Base-by-base conservation (phyloP, 2,329 filamentous ascomycete genomes). In the Nemania sp. region DNA sequence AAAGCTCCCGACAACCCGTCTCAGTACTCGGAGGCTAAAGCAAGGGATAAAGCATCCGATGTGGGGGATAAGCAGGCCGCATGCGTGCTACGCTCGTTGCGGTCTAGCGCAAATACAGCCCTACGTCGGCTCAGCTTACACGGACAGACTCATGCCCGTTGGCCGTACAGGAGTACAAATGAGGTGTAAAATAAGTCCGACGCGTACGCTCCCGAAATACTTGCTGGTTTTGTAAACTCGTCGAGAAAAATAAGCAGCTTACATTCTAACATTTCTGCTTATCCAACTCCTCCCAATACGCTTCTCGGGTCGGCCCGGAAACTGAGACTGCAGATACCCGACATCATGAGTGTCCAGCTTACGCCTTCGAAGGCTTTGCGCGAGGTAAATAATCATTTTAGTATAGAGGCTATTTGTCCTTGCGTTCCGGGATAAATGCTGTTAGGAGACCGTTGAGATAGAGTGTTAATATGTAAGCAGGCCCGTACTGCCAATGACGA, bases 401-500 rank as follows among this genome's bases (percentile, higher is more conserved):
- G 26, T 4, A 14, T 45, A n/a, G 1, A 30, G n/a, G 1, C 6
- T 23, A 30, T 33, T 14, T 8, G 6, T 28, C 36, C 12, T n/a
- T n/a, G n/a, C n/a, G n/a, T n/a, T n/a, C n/a, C n/a, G n/a, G n/a
- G n/a, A n/a, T n/a, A n/a, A n/a, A n/a, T n/a, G n/a, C n/a, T n/a
- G n/a, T n/a, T n/a, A n/a, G n/a, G n/a, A n/a, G n/a, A n/a, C n/a
- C n/a, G n/a, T n/a, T n/a, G n/a, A n/a, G n/a, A n/a, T n/a, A n/a
- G n/a, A n/a, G 33, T 12, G 39, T 4, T 53, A 12, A 53, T 15
- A 2, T 1, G 23, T 15, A 11, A 1, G 17, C 51, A 66, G 64
- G 62, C 61, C 19, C 60, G 60, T 6, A 48, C 46, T n/a, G 30
- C 36, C 31, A 60, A 70, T 17, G 70, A 73, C 51, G 66, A 72